Evolutionary conservation across 2,329 filamentous ascomycete genomes (phyloP).

Genomic region (Periconia digitata): DNA sequence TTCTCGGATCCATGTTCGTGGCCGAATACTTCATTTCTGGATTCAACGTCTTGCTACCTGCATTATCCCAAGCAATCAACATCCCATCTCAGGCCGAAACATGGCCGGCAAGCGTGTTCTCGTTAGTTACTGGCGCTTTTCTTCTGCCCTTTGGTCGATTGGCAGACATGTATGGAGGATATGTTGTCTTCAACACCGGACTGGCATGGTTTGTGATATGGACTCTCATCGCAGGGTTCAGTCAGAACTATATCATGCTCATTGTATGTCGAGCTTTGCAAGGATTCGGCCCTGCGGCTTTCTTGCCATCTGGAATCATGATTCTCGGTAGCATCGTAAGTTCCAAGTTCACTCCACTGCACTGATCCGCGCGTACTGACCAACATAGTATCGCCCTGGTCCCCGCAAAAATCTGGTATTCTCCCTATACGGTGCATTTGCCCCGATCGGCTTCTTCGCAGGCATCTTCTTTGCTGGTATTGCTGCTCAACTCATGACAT

Average conservation of each 20-base stretch:
- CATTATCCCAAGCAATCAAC: constrained; percentile 60
- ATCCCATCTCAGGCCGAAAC: constrained; percentile 67
- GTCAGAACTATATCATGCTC: constrained; percentile 67
- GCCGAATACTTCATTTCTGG: constrained; percentile 77
- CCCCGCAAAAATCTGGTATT: constrained; percentile 69
- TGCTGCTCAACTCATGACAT: constrained; percentile 30
- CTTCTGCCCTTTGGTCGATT: constrained; percentile 55
- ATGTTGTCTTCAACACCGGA: constrained; percentile 66
- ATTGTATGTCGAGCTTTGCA: constrained; percentile 74
- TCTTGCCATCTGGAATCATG: constrained; percentile 69
- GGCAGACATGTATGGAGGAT: constrained; percentile 63
- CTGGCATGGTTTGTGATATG: constrained; percentile 66
- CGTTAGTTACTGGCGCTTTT: constrained; percentile 40
- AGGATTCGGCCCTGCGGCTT: constrained; percentile 72
- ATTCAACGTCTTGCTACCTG: constrained; percentile 70
- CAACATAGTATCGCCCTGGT: constrained; percentile 60
- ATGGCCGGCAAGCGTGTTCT: constrained; percentile 44
- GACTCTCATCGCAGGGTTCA: constrained; percentile 71
- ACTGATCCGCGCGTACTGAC: constrained; percentile 11
- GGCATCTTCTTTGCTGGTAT: constrained; percentile 42
- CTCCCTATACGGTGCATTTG: constrained; percentile 60
- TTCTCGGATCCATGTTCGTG: constrained; percentile 65
- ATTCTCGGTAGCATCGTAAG: constrained; percentile 58
- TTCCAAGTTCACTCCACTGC: background rate
- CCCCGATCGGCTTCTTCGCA: constrained; percentile 50